Conservation (phyloP, 257 asterid species). For the Forsythia viridissima region DNA sequence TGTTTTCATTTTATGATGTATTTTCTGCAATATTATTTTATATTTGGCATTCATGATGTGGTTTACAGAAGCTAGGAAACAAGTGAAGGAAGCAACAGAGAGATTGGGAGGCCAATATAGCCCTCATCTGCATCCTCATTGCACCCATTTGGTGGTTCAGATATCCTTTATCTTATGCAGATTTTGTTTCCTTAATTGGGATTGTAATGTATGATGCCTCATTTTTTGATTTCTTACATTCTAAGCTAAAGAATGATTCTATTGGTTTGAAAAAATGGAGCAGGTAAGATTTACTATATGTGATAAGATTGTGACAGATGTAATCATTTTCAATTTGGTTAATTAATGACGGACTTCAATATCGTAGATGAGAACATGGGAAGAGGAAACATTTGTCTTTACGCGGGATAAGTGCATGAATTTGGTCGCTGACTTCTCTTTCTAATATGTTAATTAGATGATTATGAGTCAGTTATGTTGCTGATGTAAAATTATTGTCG, state of each 20-base stretch:
- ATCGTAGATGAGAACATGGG: not conserved
- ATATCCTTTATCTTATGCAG: conserved; percentile 65
- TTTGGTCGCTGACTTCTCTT: not conserved
- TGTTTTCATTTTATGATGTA: not conserved
- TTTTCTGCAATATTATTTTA: not conserved
- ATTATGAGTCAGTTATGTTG: not conserved
- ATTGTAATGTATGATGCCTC: conserved; percentile 7
- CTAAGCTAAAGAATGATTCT: not conserved
- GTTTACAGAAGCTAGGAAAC: conserved; percentile 82
- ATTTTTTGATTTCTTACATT: not conserved
- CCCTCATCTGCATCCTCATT: conserved; percentile 86
- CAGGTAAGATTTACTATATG: not conserved
- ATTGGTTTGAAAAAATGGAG: not conserved
- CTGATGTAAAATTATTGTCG: not conserved
- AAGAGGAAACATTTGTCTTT: not conserved
- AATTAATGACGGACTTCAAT: not conserved
- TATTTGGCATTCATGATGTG: conserved; percentile 20
- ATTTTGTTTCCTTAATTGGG: not conserved
- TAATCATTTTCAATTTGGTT: not conserved
- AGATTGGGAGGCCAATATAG: conserved; percentile 93
- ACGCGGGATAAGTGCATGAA: not conserved
- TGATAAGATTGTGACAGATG: not conserved
- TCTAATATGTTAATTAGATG: not conserved
- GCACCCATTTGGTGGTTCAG: conserved; percentile 98
- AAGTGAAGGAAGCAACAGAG: conserved; percentile 94